Conservation (phyloP, 768 basidiomycete genomes). For the Goffeauzyma gilvescens region DNA sequence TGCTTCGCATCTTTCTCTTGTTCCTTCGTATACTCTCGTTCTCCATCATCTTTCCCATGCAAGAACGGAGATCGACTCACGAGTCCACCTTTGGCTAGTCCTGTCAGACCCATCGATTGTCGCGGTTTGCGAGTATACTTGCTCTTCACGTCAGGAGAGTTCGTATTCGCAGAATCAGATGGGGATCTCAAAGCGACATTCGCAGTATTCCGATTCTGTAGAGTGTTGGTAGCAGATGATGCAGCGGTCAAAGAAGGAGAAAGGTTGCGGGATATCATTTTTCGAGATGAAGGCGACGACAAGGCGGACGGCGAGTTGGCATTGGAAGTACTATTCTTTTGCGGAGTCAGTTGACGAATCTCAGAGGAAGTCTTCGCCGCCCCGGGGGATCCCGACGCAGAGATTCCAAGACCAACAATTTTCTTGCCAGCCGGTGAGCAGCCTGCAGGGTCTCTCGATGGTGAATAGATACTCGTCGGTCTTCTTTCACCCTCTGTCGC, state of each 20-base stretch:
- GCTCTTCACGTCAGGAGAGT: conserved; percentile 14
- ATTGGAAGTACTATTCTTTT: background rate
- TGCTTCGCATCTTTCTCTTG: background rate
- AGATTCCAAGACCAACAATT: conserved; percentile 24
- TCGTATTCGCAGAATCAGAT: conserved; percentile 13
- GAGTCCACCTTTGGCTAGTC: conserved; percentile 20
- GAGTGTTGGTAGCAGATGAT: conserved; percentile 10
- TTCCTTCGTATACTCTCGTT: background rate
- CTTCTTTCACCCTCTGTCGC: too few species aligned
- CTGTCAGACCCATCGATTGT: conserved; percentile 20
- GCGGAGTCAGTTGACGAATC: conserved; percentile 1
- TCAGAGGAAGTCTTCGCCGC: background rate
- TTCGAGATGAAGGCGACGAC: too few species aligned
- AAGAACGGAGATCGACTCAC: conserved; percentile 27
- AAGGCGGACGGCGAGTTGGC: too few species aligned
- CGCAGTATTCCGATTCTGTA: background rate
- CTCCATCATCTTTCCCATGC: background rate
- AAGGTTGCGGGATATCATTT: background rate
- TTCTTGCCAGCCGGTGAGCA: conserved; percentile 1
- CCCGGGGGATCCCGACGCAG: conserved; percentile 2
- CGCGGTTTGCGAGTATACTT: conserved; percentile 11
- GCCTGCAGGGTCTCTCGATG: background rate
- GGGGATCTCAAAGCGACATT: background rate
- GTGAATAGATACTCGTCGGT: background rate
- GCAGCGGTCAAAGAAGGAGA: background rate